These are phyloP conservation scores for Cyclotella kingstonii DNA, from an alignment of 108 stramenopile species.

Conservation along the genomic window DNA sequence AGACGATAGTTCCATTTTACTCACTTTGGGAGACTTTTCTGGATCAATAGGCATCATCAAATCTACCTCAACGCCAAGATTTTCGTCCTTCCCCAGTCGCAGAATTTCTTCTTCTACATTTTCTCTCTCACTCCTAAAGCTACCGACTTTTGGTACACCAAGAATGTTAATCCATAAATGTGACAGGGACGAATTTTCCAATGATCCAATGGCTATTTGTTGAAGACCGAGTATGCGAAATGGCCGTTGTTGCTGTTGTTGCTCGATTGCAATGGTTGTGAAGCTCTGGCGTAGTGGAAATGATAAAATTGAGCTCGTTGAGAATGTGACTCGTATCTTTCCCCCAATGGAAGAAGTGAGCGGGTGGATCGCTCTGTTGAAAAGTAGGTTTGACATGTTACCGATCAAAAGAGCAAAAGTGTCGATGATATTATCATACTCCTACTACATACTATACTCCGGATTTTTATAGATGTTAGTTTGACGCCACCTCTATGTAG, in stretches of 20 bases:
- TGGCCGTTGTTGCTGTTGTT: constrained; percentile 38
- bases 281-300: background rate
- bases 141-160: constrained; percentile 70
- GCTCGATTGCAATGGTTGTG: background rate
- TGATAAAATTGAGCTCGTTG: background rate
- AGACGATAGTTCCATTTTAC: constrained; percentile 7
- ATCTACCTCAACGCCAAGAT: constrained; percentile 92
- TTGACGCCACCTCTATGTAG: too few species aligned
- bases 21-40: constrained; percentile 68
- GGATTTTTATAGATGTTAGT: too few species aligned
- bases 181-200: constrained; percentile 61
- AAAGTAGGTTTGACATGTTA: too few species aligned
- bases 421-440: too few species aligned
- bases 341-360: too few species aligned
- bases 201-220: constrained; percentile 92
- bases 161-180: constrained; percentile 84
- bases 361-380: too few species aligned
- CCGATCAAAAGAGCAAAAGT: too few species aligned
- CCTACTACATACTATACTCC: too few species aligned
- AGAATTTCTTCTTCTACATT: constrained; percentile 98
- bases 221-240: constrained; percentile 93
- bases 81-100: constrained; percentile 58
- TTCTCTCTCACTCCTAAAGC: constrained; percentile 76
- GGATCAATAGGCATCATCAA: constrained; percentile 95
- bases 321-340: too few species aligned